Evolutionary conservation across 2,329 filamentous ascomycete species (phyloP), one percentile per base, ranked within the genome.

Genomic region (Leptographium lundbergii): DNA sequence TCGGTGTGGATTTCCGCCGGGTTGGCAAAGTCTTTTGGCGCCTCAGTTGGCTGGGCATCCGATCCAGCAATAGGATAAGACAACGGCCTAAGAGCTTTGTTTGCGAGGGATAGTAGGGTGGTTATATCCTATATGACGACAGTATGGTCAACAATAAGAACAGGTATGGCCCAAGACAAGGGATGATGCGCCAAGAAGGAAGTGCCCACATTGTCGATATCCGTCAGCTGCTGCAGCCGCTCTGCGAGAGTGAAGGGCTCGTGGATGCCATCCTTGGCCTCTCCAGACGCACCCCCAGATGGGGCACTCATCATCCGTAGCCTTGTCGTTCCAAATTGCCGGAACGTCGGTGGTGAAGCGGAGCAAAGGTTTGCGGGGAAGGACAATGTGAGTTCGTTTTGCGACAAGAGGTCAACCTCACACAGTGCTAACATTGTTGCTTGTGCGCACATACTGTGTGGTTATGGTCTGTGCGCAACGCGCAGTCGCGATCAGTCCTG

Each of bases 181-280:
- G 42, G n/a, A 27, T 29, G 14, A 19, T 50, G 17, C 6, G 14
- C 9, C 7, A 17, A 17, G 19, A 55, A 32, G 53, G 29, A 22
- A 45, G 4, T 68, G 84, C 84, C 67, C 68, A 85, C 84, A 68
- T 81, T 81, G 73, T 95, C 90, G 65, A 95, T 88, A 50, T 86
- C 82, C 65, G 85, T 87, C 59, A 95, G 81, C 67, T 95, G 89
- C 60, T 85, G 78, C 63, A 95, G 90, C 63, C 88, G 88, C 69
- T 95, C 87, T 48, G 86, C 81, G 39, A 87, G 80, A 11, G 84
- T 87, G 64, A 91, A 87, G n/a, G 79, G 77, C 39, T 77, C 68
- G 51, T 77, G 74, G 5, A 58, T 36, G 11, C 39, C 57, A n/a
- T 45, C 22, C 2, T 39, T 19, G 22, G 9, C 17, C 1, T 45